Base-by-base conservation (phyloP, 2,329 filamentous ascomycete species). In the Ophidiomyces ophidiicola region DNA sequence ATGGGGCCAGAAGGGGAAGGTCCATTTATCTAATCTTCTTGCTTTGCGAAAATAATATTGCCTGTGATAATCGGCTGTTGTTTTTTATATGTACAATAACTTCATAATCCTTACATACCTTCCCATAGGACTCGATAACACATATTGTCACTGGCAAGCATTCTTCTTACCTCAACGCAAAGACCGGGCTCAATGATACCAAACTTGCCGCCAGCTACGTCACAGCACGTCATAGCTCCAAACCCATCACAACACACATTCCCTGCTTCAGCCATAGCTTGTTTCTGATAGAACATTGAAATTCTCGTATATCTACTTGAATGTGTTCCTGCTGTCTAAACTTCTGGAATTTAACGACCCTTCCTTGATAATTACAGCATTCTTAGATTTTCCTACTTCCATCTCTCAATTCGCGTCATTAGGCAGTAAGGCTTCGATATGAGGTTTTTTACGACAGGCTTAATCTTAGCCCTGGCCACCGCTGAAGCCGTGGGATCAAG, bases 1-100 rank as follows among this genome's bases (percentile, higher is more conserved):
- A 1, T 93, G 85, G 85, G 85, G 85, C 19, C 81, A 80, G 8
- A 90, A 88, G 58, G 83, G 81, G 1, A 63, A 67, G 39, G 65
- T 93, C 19, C 76, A 68, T 21, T 38, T 44, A 35, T 31, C 32
- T 5, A 23, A 36, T 25, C 36, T 41, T 18, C 39, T 41, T n/a
- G 33, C n/a, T 12, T 12, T 41, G 20, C 24, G 36, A 18, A 39
- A 32, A 24, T 25, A n/a, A 17, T 38, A 5, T 5, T 32, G 19
- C n/a, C n/a, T n/a, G n/a, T n/a, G n/a, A n/a, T n/a, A n/a, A n/a
- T n/a, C n/a, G n/a, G n/a, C n/a, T n/a, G n/a, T n/a, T n/a, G n/a
- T n/a, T n/a, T n/a, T n/a, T n/a, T n/a, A n/a, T n/a, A n/a, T n/a
- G n/a, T n/a, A n/a, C n/a, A n/a, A n/a, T n/a, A n/a, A n/a, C n/a